These are phyloP conservation scores for Malassezia yamatoensis DNA, from an alignment of 1,284 basidiomycete species.

Conservation along the genomic window DNA sequence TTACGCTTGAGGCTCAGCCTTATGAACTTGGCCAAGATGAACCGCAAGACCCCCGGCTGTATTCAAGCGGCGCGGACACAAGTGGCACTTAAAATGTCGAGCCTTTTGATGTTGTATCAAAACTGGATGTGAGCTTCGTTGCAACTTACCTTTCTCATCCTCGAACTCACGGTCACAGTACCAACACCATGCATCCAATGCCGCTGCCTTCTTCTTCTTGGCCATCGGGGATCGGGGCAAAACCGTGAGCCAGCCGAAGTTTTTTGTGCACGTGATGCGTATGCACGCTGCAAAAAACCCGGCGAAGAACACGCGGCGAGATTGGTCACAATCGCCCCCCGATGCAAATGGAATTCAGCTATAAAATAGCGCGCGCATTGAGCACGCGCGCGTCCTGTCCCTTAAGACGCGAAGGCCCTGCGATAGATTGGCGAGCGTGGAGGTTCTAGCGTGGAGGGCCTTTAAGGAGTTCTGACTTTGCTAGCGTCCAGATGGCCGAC, in stretches of 20 bases:
- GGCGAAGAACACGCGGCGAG: not conserved
- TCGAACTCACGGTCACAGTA: constrained; percentile 66
- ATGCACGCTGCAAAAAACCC: not conserved
- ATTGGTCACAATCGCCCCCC: not conserved
- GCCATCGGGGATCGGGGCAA: constrained; percentile 25
- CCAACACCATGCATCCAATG: constrained; percentile 73
- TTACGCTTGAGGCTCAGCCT: constrained; percentile 88
- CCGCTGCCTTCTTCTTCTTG: constrained; percentile 46
- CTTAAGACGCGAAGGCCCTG: constrained; percentile 1
- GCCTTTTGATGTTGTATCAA: constrained; percentile 98
- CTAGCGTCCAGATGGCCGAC: not conserved
- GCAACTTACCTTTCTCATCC: constrained; percentile 38
- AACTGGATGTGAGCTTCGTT: constrained; percentile 53
- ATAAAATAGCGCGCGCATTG: not conserved
- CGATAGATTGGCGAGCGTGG: not conserved
- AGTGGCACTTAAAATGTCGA: constrained; percentile 94
- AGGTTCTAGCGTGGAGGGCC: constrained; percentile 2
- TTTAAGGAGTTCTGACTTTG: not conserved
- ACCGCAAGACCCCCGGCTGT: constrained; percentile 97
- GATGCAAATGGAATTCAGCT: constrained; percentile 1
- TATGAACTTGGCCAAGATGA: constrained; percentile 96
- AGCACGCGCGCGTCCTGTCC: constrained; percentile 2
- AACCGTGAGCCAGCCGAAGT: not conserved
- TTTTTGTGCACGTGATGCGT: not conserved
- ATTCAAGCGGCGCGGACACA: constrained; percentile 88